These are phyloP conservation scores for Cryphonectria carpinicola DNA, from an alignment of 2,329 filamentous ascomycete genomes.

Conservation along the genomic window DNA sequence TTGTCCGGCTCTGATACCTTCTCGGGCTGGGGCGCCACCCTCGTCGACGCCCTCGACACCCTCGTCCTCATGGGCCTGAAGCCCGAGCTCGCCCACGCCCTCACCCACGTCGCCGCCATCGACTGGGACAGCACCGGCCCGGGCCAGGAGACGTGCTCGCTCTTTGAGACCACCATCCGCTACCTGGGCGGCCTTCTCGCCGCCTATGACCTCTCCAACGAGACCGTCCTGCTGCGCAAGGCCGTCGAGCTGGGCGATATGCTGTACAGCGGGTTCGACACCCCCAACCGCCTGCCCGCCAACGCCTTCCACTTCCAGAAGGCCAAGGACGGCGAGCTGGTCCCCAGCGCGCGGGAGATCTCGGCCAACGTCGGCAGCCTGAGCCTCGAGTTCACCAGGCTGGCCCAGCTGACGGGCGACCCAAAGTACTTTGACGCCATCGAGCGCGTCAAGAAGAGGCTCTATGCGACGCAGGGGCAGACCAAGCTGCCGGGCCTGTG, in stretches of 20 bases:
- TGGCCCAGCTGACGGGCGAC: conserved; percentile 74
- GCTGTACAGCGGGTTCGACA: conserved; percentile 58
- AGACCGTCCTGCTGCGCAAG: conserved; percentile 52
- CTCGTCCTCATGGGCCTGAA: conserved; percentile 63
- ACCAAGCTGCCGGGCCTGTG: conserved; percentile 75
- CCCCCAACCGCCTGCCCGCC: conserved; percentile 55
- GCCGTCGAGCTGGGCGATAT: conserved; percentile 57
- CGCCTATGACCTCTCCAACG: conserved; percentile 56
- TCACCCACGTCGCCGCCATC: conserved; percentile 53
- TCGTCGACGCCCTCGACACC: conserved; percentile 63
- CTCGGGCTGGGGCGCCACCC: conserved; percentile 60
- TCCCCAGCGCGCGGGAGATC: conserved; percentile 43
- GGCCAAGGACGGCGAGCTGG: conserved; percentile 44
- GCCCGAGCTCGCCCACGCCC: conserved; percentile 58
- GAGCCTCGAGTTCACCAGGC: conserved; percentile 73
- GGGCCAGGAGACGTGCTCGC: conserved; percentile 44
- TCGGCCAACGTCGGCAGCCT: conserved; percentile 64
- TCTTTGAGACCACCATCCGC: conserved; percentile 67
- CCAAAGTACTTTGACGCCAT: conserved; percentile 77
- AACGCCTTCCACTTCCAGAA: conserved; percentile 50
- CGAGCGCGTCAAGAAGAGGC: conserved; percentile 71
- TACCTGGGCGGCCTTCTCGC: conserved; percentile 57
- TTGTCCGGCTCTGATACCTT: conserved; percentile 52
- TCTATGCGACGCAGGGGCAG: conserved; percentile 66
- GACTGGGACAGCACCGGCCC: conserved; percentile 53